These are phyloP conservation scores for Neoboletus subvelutipes DNA, from an alignment of 768 basidiomycete genomes.

Conservation along the genomic window DNA sequence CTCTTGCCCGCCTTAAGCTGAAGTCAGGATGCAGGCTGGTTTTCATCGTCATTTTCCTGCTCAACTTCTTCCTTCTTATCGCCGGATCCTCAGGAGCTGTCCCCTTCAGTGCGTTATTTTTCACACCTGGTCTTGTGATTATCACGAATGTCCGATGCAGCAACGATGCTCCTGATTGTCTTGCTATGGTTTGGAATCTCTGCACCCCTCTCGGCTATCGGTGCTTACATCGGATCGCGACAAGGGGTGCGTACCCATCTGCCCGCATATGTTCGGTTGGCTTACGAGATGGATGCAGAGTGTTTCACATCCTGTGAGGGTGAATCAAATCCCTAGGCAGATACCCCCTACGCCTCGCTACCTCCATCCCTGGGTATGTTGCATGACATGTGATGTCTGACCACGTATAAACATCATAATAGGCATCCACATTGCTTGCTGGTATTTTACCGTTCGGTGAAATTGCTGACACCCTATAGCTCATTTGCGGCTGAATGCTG, in stretches of 20 bases:
- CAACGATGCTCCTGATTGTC: conserved; percentile 82
- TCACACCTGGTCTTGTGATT: background rate
- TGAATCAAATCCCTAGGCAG: conserved; percentile 94
- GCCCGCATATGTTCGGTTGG: background rate
- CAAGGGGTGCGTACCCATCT: conserved; percentile 64
- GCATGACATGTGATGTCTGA: background rate
- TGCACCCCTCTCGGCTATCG: conserved; percentile 82
- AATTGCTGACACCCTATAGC: conserved; percentile 16
- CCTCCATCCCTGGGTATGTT: conserved; percentile 72
- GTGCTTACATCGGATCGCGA: conserved; percentile 82
- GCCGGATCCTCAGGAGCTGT: conserved; percentile 93
- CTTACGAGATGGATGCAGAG: conserved; percentile 41
- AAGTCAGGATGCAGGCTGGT: conserved; percentile 53
- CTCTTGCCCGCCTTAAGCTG: conserved; percentile 2
- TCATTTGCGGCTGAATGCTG: conserved; percentile 1
- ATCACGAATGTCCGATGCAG: conserved; percentile 34
- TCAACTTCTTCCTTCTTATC: conserved; percentile 84
- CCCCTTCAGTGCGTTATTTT: conserved; percentile 68
- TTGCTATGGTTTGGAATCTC: conserved; percentile 93
- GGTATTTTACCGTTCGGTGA: conserved; percentile 90
- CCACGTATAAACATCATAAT: conserved; percentile 15
- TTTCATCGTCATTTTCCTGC: conserved; percentile 82
- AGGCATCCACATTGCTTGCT: conserved; percentile 76
- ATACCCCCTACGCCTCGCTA: conserved; percentile 88
- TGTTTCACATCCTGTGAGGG: conserved; percentile 80